These are phyloP conservation scores for Grosmannia serpens DNA, from an alignment of 2,329 filamentous ascomycete species.

Conservation along the genomic window DNA sequence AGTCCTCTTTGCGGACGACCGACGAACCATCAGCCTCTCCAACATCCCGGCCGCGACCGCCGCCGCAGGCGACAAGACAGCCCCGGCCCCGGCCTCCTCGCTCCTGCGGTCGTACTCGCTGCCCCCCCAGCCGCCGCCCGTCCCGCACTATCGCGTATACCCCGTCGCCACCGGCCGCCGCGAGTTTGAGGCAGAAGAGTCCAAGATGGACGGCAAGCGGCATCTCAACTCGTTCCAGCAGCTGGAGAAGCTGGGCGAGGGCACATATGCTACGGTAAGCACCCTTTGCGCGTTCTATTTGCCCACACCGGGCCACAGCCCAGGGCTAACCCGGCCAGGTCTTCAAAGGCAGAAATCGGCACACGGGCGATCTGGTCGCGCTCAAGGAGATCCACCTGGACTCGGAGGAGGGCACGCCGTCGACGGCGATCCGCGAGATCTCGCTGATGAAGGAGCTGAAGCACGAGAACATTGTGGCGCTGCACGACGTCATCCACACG, in stretches of 20 bases:
- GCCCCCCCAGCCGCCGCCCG: slow-evolving; percentile 18
- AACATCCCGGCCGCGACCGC: background rate
- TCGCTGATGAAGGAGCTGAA: slow-evolving; percentile 99
- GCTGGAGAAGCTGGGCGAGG: slow-evolving; percentile 96
- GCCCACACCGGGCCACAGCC: no score
- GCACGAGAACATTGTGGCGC: slow-evolving; percentile 93
- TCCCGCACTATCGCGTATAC: slow-evolving; percentile 18
- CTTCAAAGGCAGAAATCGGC: slow-evolving; percentile 90
- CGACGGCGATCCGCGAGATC: slow-evolving; percentile 95
- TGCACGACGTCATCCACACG: slow-evolving; percentile 98
- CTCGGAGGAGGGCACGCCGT: slow-evolving; percentile 94
- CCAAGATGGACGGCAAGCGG: slow-evolving; percentile 75
- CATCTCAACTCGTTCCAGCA: slow-evolving; percentile 98
- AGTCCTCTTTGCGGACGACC: slow-evolving; percentile 26
- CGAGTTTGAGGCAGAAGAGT: slow-evolving; percentile 5
- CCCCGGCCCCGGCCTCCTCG: background rate
- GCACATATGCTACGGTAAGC: slow-evolving; percentile 91
- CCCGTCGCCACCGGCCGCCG: slow-evolving; percentile 7
- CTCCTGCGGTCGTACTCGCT: slow-evolving; percentile 11
- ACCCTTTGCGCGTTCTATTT: no score
- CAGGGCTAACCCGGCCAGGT: slow-evolving; percentile 51
- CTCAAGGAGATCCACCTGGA: slow-evolving; percentile 98
- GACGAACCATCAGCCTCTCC: slow-evolving; percentile 15
- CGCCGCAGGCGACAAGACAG: background rate
- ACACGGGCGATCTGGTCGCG: slow-evolving; percentile 92